These are phyloP conservation scores for Haberlea rhodopensis DNA, from an alignment of 257 asterid genomes.

Conservation along the genomic window DNA sequence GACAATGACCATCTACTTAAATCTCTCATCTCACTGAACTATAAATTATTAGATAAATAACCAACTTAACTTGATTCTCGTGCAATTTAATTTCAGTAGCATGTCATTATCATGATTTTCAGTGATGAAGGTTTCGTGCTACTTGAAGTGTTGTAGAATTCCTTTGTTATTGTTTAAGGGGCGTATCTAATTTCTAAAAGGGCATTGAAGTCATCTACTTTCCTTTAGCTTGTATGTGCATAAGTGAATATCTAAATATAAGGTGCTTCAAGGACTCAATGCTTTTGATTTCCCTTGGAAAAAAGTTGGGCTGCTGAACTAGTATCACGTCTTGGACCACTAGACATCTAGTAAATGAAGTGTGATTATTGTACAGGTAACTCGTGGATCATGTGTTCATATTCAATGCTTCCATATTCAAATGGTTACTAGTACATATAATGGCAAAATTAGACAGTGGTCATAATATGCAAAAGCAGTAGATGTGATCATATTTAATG, in stretches of 20 bases:
- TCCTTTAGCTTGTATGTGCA: background rate
- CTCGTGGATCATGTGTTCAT: conserved; percentile 9
- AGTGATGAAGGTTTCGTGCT: background rate
- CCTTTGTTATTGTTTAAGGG: background rate
- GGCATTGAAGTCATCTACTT: background rate
- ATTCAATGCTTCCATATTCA: conserved; percentile 19
- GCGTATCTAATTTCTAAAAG: background rate
- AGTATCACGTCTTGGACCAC: background rate
- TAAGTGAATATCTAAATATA: too few species aligned
- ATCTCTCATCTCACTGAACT: conserved; percentile 10
- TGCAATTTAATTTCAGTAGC: background rate
- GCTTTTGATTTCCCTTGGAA: background rate
- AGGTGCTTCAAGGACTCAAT: background rate
- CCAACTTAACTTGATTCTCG: background rate
- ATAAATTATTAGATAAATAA: conserved; percentile 5
- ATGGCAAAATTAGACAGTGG: conserved; percentile 3
- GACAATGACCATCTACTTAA: background rate
- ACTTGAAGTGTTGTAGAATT: background rate
- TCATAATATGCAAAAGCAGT: conserved; percentile 5
- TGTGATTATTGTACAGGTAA: conserved; percentile 1
- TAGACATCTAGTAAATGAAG: background rate
- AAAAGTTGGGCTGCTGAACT: conserved; percentile 2
- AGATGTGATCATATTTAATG: background rate
- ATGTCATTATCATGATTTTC: background rate
- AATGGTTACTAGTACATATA: conserved; percentile 12